Evolutionary conservation across 805 yeast genomes (phyloP), one percentile per base, ranked within the genome.

Genomic region (Yarrowia deformans): DNA sequence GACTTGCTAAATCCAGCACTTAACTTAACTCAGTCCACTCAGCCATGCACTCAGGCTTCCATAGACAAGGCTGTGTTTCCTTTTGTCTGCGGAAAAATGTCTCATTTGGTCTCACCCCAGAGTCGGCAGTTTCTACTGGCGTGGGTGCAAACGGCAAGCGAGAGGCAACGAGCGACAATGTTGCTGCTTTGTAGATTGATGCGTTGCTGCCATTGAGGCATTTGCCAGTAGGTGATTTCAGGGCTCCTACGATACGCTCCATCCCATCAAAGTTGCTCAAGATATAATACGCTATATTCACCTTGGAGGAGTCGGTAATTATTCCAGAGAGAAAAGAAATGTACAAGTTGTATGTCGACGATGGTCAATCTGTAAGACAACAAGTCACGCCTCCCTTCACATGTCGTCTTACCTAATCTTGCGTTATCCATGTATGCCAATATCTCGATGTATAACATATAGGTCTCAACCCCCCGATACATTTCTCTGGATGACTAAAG

Each of bases 381-480:
- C 29, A 23, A 4, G 29, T 6, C 16, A 19, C 50, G 32, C n/a
- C 43, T 14, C 14, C 18, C 34, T 3, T 29, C 52, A 48, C 35
- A 49, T 32, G 39, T 46, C 8, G 19, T 32, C 37, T 32, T 49
- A 16, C 54, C 13, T 49, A 49, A 49, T 49, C 54, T 49, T 49
- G 54, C 54, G 32, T 49, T 32, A 49, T 49, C 54, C 54, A 49
- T 49, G 54, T 49, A 49, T 14, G 54, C 8, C 10, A 10, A 46
- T 23, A 23, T 23, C 29, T n/a, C n/a, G 29, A 4, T 23, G 29
- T 2, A 23, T 23, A 23, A 23, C 4, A 4, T 23, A 23, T 23
- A 4, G 29, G 29, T 23, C 29, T 23, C 4, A 23, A 23, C 29
- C 29, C 4, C 29, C n/a, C 29, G 2, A 23, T 23, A 23, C 29